phyloP scores from a whole-genome alignment of 2,329 filamentous ascomycete species.

The Stenocarpella maydis region DNA sequence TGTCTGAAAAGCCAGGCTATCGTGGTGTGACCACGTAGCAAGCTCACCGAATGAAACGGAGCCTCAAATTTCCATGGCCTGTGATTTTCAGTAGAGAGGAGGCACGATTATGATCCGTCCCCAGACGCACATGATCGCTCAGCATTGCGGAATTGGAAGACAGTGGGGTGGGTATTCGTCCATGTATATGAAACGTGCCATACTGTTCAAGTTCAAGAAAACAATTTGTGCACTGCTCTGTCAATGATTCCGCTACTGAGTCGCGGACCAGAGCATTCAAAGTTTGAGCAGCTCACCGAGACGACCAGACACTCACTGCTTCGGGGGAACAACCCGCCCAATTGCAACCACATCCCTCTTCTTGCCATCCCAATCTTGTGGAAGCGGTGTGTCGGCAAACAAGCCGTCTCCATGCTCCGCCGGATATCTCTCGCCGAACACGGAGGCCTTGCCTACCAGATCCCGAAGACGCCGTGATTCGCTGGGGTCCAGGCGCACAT shows the following conservation, averaged over 20 bases:
- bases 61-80: too few species aligned
- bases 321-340: not conserved
- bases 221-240: too few species aligned
- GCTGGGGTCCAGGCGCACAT: slow-evolving; percentile 46
- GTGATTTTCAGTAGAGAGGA: too few species aligned
- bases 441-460: not conserved
- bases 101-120: too few species aligned
- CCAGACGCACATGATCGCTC: too few species aligned
- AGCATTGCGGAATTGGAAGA: too few species aligned
- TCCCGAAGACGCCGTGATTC: slow-evolving; percentile 40
- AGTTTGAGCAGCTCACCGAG: not conserved
- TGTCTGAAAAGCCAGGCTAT: too few species aligned
- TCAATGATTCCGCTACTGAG: not conserved
- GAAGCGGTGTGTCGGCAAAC: slow-evolving; percentile 11
- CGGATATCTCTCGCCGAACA: slow-evolving; percentile 14
- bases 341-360: slow-evolving; percentile 1
- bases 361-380: not conserved
- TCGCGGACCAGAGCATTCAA: not conserved
- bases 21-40: too few species aligned
- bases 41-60: too few species aligned
- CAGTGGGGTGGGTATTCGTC: too few species aligned
- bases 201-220: too few species aligned
- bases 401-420: not conserved
- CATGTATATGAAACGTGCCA: too few species aligned
- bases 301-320: not conserved